Base-by-base conservation (phyloP, 2,329 filamentous ascomycete genomes). In the Apiospora marii region DNA sequence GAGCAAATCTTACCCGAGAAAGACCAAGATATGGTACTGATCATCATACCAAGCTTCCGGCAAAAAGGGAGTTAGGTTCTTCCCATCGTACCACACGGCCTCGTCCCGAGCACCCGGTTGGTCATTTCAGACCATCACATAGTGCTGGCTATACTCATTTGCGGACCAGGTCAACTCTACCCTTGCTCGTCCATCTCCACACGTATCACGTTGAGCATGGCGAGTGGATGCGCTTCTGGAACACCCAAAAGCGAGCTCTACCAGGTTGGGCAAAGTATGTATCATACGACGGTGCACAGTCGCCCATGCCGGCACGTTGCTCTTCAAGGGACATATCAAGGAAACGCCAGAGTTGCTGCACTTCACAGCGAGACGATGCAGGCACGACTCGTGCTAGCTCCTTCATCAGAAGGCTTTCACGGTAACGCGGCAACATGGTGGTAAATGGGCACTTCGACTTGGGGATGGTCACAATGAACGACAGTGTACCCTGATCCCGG, bases 31-130 rank as follows among this genome's bases (percentile, higher is more conserved):
- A 27, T 37, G 30, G 16, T 61, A 22, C 58, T 41, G 34, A 64
- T 64, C 58, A 64, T 10, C 58, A 7, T 13, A 64, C 58, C 58
- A 64, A 64, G 58, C 58, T 64, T 64, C 58, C 58, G 34, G 34
- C 58, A 10, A 64, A 37, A 10, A 13, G 1, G 3, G 0, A 5
- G 34, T n/a, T 41, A 64, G 30, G 22, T n/a, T 41, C 19, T 6
- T 14, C 58, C 34, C 58, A n/a, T 41, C 34, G 51, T 27, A 5
- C 34, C 12, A 24, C 51, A 41, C 34, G 58, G 22, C 58, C 19
- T 37, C 34, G 34, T 1, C 34, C 58, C 30, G 58, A n/a, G 1
- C 30, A 41, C 58, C 58, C 34, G 58, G 19, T 41, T 41, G 58
- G 58, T 14, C 58, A n/a, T 13, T 41, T 3, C 13, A 22, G 24